Evolutionary conservation across 768 basidiomycete genomes (phyloP), one percentile per base, ranked within the genome.

Genomic region (Collybiopsis confluens): DNA sequence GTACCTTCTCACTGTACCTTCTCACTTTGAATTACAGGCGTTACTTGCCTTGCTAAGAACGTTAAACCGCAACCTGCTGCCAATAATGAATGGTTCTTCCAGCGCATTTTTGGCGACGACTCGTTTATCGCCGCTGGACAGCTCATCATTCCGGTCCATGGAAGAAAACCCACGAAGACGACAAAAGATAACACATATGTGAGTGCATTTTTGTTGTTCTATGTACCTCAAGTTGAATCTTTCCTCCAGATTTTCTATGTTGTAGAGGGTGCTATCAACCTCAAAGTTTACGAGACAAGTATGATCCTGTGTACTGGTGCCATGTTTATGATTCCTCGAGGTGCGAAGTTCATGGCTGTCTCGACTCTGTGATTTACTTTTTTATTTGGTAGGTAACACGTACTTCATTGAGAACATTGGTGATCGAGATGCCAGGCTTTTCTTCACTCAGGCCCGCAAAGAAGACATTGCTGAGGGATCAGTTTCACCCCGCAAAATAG

Each of bases 111-210:
- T 62, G 85, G 88, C 24, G 96, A 98, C 58, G 90, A 84, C 43
- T 84, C 90, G 42, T 98, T 91, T 65, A 83, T 98, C 56, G 96
- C 94, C 1, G 88, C 92, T 27, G 97, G 97, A 0, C 83, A 93
- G 58, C 75, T 98, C 42, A 75, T 80, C 50, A 88, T 98, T 37
- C 92, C 92, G 3, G 82, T 88, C 1, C 74, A 80, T 6, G 80
- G 81, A n/a, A 75, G 80, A 56, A 99, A 99, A 68, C 89, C 90
- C 13, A 83, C 80, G 55, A 98, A 98, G 66, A 79, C 81, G 21
- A 83, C 93, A 1, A 94, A 90, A 64, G 97, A 98, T 63, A 99
- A 98, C 60, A 91, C 91, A 23, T 95, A 90, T 65, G 92, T 93
- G 57, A 59, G 90, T 76, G n/a, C 27, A n/a, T 4, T 41, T 18